These are phyloP conservation scores for Melanogaster broomeanus DNA, from an alignment of 768 basidiomycete species.

Conservation along the genomic window DNA sequence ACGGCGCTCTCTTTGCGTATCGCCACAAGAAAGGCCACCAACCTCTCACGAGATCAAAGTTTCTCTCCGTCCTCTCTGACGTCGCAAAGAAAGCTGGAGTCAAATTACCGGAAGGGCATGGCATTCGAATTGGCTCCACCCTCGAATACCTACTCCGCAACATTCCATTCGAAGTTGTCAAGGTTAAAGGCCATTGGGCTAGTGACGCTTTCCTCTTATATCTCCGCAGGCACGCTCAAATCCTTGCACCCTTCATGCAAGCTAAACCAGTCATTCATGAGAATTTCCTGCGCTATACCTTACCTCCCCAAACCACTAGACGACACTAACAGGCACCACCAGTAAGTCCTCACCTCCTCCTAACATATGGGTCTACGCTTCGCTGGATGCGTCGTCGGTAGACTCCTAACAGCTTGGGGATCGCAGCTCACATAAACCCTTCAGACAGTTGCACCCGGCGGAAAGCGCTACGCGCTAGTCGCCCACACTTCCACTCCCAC, in stretches of 20 bases:
- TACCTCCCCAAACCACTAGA: too few species aligned
- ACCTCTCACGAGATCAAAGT: conserved; percentile 31
- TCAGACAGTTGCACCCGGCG: too few species aligned
- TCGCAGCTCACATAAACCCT: too few species aligned
- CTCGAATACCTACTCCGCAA: conserved; percentile 40
- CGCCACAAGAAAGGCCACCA: not conserved
- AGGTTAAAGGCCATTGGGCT: conserved; percentile 41
- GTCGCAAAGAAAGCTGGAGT: too few species aligned
- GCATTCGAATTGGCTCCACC: conserved; percentile 31
- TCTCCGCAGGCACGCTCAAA: conserved; percentile 28
- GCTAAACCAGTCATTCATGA: conserved; percentile 1
- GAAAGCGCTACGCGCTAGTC: too few species aligned
- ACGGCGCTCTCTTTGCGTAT: conserved; percentile 34
- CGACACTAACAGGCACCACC: too few species aligned
- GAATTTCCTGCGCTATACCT: too few species aligned
- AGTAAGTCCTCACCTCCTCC: too few species aligned
- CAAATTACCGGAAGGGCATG: conserved; percentile 9
- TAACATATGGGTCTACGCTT: too few species aligned
- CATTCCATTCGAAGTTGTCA: conserved; percentile 36
- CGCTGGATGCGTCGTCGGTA: too few species aligned
- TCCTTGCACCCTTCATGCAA: conserved; percentile 36
- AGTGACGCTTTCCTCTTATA: conserved; percentile 36
- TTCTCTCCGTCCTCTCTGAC: conserved; percentile 2
- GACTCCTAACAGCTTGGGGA: too few species aligned
- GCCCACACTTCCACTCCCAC: too few species aligned